Evolutionary conservation across 352 stramenopile genomes (phyloP), one percentile per base, ranked within the genome.

Genomic region (Globisporangium spiculum): DNA sequence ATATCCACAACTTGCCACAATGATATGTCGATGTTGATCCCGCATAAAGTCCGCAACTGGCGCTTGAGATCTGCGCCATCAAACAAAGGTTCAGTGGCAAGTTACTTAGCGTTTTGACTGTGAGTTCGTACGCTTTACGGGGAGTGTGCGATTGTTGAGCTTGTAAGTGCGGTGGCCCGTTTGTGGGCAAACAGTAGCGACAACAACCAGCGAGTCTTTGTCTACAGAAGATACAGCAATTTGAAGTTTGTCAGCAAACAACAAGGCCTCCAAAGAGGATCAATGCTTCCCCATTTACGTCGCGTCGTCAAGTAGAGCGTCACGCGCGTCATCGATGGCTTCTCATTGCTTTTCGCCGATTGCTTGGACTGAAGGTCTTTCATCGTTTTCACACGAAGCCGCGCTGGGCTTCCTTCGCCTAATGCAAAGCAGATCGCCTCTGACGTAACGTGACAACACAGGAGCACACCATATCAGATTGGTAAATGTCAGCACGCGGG

Each of bases 361-460:
- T 55, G 34, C 20, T 36, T 77, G 22, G 70, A 72, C 41, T 77
- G 68, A 6, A 85, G 60, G 12, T 81, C 75, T 53, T 77, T 75
- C 70, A 50, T 71, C 24, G 27, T 67, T 32, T 74, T 67, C 18
- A 85, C 73, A 3, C 77, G 77, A 10, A 83, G 44, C 20, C 68
- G 65, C 9, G 63, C 52, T 26, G 63, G 71, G 50, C 66, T 73
- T 38, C 70, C 75, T 58, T 82, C 73, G 2, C 75, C 77, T 53
- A 85, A 73, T 5, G 71, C 77, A 64, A 85, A 85, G 62, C 75
- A 83, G 41, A 85, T 81, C 48, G 77, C 77, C 53, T 85, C 74
- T 81, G 32, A 16, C n/a, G 1, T 12, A 41, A 16, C n/a, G 1
- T 12, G 26, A 14, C 27, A 44, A 5, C 50, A 41, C 16, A 41